Conservation (phyloP, 306 rosid species). For the Sphenostylis stenocarpa region DNA sequence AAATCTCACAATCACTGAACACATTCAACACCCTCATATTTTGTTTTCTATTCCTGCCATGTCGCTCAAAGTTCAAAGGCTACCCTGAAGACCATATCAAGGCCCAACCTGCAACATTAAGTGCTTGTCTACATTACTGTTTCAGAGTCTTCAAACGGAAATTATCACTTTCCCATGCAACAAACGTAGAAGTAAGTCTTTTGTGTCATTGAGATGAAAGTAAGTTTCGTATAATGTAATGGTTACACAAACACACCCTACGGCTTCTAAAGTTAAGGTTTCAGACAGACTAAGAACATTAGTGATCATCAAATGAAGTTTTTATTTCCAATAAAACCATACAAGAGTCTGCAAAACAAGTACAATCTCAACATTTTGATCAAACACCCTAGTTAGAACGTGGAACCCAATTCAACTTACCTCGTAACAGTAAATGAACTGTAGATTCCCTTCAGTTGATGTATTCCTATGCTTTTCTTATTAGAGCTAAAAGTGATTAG, state of each 20-base stretch:
- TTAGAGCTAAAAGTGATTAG: conserved; percentile 20
- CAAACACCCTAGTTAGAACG: neutral
- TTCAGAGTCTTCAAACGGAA: neutral
- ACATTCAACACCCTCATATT: conserved; percentile 15
- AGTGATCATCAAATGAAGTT: neutral
- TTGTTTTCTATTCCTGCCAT: conserved; percentile 5
- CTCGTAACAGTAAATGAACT: conserved; percentile 24
- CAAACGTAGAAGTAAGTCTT: neutral
- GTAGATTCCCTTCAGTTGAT: neutral
- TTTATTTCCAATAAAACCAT: neutral
- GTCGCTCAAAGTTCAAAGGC: conserved; percentile 12
- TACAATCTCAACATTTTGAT: conserved; percentile 7
- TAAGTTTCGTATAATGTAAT: too few species aligned
- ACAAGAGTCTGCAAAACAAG: neutral
- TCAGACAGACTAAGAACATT: neutral
- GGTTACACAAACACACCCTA: too few species aligned
- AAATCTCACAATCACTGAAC: conserved; percentile 28
- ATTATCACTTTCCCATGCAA: neutral
- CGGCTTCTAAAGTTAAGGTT: neutral
- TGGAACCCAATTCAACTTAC: conserved; percentile 20
- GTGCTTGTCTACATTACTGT: neutral
- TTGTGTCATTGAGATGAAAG: too few species aligned
- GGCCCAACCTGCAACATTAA: neutral
- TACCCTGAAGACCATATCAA: neutral
- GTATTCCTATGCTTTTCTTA: neutral